phyloP scores from a whole-genome alignment of 2,329 filamentous ascomycete genomes.

The Nemania abortiva region DNA sequence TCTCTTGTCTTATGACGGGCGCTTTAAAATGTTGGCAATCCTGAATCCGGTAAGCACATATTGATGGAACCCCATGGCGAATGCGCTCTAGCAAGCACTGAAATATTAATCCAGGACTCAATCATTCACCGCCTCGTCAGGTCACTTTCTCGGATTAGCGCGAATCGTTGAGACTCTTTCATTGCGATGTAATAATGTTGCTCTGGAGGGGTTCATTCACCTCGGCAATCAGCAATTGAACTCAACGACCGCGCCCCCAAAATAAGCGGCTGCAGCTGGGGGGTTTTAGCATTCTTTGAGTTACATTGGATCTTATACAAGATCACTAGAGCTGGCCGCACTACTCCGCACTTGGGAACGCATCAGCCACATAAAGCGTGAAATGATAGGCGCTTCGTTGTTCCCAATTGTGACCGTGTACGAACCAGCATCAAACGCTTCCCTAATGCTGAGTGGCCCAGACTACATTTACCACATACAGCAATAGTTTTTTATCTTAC shows the following conservation, averaged over 20 bases:
- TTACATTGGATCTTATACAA: neutral
- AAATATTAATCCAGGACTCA: neutral
- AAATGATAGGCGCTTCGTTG: neutral
- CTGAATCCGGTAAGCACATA: neutral
- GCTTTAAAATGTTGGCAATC: neutral
- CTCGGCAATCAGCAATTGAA: neutral
- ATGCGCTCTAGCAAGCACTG: neutral
- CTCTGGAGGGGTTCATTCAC: neutral
- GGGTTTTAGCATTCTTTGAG: neutral
- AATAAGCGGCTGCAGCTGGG: neutral
- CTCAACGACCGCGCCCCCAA: neutral
- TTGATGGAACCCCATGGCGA: neutral
- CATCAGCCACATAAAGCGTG: neutral
- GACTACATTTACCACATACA: neutral
- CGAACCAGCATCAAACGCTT: neutral
- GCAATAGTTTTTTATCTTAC: neutral
- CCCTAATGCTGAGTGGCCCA: neutral
- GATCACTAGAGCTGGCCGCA: neutral
- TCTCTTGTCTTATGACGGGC: no score
- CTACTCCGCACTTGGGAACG: neutral
- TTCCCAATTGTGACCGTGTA: neutral
- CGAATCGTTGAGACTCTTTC: neutral
- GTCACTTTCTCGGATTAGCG: neutral
- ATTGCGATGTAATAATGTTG: neutral
- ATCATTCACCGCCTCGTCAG: neutral